Evolutionary conservation across 2,329 filamentous ascomycete genomes (phyloP).

Genomic region (Myrmaecium sp.): DNA sequence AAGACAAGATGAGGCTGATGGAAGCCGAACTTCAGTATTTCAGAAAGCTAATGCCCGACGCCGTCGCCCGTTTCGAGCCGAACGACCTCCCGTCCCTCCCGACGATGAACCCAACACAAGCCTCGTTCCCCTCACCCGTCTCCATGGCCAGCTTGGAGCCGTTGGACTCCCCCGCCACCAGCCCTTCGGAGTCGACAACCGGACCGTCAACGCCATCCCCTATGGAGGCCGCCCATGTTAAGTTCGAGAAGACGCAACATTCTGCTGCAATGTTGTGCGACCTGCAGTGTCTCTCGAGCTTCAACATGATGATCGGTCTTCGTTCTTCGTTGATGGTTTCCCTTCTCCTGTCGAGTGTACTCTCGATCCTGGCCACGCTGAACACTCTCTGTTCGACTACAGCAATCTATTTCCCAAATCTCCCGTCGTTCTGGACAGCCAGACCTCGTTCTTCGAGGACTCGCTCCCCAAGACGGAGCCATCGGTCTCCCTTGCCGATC

Average conservation of each 20-base stretch:
- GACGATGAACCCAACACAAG: slow-evolving; percentile 2
- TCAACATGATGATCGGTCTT: slow-evolving; percentile 13
- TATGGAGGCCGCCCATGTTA: slow-evolving; percentile 29
- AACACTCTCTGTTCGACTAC: slow-evolving; percentile 5
- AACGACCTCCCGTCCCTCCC: slow-evolving; percentile 9
- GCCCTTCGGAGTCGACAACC: slow-evolving; percentile 18
- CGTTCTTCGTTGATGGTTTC: slow-evolving; percentile 18
- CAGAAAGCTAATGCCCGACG: slow-evolving; percentile 16
- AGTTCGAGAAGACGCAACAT: slow-evolving; percentile 98
- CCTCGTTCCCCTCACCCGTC: slow-evolving; percentile 17
- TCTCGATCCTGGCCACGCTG: slow-evolving; percentile 20
- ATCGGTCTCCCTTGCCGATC: no score
- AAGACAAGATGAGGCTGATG: slow-evolving; percentile 31
- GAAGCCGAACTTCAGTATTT: slow-evolving; percentile 28
- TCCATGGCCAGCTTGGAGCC: slow-evolving; percentile 23
- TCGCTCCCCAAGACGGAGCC: slow-evolving; percentile 15
- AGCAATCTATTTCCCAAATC: slow-evolving; percentile 19
- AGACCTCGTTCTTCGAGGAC: slow-evolving; percentile 19
- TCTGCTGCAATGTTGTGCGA: slow-evolving; percentile 99
- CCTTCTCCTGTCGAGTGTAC: slow-evolving; percentile 18
- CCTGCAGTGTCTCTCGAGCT: slow-evolving; percentile 97
- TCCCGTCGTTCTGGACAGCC: slow-evolving; percentile 21
- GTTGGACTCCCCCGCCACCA: slow-evolving; percentile 21
- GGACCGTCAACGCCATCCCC: slow-evolving; percentile 23
- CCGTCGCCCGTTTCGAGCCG: slow-evolving; percentile 8